phyloP scores from a whole-genome alignment of 495 filamentous ascomycete genomes.

The Bacidia gigantensis region DNA sequence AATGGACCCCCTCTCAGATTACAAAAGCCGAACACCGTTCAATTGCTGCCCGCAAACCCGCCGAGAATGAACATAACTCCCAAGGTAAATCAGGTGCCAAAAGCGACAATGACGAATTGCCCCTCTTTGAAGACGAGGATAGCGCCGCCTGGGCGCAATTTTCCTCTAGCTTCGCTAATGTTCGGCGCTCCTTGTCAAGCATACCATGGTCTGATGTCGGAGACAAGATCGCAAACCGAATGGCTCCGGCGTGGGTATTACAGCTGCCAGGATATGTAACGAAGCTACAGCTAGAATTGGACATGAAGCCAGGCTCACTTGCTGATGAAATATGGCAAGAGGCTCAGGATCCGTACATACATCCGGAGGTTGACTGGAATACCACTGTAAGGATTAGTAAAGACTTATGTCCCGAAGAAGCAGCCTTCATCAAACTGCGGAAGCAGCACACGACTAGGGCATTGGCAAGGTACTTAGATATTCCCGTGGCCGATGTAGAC shows the following conservation, averaged over 20 bases:
- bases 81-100: neutral
- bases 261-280: constrained; percentile 60
- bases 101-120: constrained; percentile 8
- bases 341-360: constrained; percentile 63
- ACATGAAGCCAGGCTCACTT: constrained; percentile 70
- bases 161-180: constrained; percentile 39
- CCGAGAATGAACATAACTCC: neutral
- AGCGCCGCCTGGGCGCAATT: constrained; percentile 47
- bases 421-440: constrained; percentile 50
- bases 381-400: constrained; percentile 69
- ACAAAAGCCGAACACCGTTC: neutral
- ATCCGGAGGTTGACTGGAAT: constrained; percentile 72
- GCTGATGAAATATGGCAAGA: constrained; percentile 90
- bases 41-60: neutral
- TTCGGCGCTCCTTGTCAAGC: constrained; percentile 37
- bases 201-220: constrained; percentile 47
- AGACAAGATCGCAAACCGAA: constrained; percentile 50
- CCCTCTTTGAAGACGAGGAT: constrained; percentile 19
- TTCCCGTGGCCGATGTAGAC: constrained; percentile 69
- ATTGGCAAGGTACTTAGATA: constrained; percentile 64
- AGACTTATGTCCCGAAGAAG: constrained; percentile 75
- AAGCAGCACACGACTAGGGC: constrained; percentile 51
- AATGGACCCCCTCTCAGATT: constrained; percentile 12
- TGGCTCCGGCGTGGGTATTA: constrained; percentile 72
- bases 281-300: constrained; percentile 80